Evolutionary conservation across 306 rosid genomes (phyloP).

Genomic region (Inga oerstediana): DNA sequence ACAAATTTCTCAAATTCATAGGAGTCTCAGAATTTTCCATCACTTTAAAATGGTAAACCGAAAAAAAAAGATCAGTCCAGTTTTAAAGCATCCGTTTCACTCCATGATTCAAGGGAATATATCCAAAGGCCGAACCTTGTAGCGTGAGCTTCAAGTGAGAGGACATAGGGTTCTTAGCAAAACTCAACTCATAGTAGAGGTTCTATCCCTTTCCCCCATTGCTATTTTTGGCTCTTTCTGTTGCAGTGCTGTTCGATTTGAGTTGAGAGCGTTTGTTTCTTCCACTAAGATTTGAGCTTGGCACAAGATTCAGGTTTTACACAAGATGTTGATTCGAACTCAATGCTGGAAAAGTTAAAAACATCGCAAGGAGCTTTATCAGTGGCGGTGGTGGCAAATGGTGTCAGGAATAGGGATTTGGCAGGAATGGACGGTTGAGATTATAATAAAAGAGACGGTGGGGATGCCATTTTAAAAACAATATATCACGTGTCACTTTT

Average conservation of each 20-base stretch:
- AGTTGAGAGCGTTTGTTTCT: conserved; percentile 8
- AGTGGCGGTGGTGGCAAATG: too few relatives aligned
- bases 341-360: not conserved
- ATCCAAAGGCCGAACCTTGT: conserved; percentile 44
- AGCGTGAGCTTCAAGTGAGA: conserved; percentile 78
- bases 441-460: too few relatives aligned
- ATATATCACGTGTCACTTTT: too few relatives aligned
- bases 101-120: not conserved
- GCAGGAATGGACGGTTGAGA: too few relatives aligned
- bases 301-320: conserved; percentile 1
- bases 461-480: too few relatives aligned
- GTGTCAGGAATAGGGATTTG: too few relatives aligned
- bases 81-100: not conserved
- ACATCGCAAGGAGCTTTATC: too few relatives aligned
- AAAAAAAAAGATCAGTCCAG: not conserved
- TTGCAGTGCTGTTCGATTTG: conserved; percentile 14
- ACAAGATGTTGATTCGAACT: not conserved
- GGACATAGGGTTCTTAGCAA: conserved; percentile 42
- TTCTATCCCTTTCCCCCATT: not conserved
- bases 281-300: not conserved
- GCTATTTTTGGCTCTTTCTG: not conserved
- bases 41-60: not conserved
- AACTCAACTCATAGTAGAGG: not conserved
- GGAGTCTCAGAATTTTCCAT: not conserved
- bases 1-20: not conserved